These are phyloP conservation scores for Mitragyna speciosa DNA, from an alignment of 257 asterid species.

Conservation along the genomic window DNA sequence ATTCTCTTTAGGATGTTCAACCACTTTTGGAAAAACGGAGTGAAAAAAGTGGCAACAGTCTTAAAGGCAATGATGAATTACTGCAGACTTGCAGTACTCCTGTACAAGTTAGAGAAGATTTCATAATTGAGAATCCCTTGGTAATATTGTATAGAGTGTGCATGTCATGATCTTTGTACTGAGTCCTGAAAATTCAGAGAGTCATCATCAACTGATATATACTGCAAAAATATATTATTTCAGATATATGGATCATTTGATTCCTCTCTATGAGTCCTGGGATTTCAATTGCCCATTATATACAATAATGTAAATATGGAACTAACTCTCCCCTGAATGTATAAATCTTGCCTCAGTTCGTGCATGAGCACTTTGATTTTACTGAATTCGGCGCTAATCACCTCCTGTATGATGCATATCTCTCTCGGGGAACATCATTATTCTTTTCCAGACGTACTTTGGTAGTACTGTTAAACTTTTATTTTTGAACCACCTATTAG, in stretches of 20 bases:
- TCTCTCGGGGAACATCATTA: neutral
- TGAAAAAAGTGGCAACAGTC: slow-evolving; percentile 32
- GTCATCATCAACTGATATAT: slow-evolving; percentile 29
- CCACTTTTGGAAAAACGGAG: slow-evolving; percentile 13
- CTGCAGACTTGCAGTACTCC: no score
- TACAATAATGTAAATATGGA: neutral
- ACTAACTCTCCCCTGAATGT: neutral
- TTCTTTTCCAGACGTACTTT: neutral
- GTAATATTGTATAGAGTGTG: neutral
- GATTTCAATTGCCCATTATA: neutral
- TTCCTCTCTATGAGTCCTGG: neutral
- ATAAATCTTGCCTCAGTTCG: neutral
- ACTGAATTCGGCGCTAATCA: slow-evolving; percentile 9
- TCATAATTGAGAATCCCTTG: slow-evolving; percentile 21
- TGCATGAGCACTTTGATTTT: slow-evolving; percentile 32
- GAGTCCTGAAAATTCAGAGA: slow-evolving; percentile 26
- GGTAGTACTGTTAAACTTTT: neutral
- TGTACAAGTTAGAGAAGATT: slow-evolving; percentile 17
- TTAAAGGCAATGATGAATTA: slow-evolving; percentile 35
- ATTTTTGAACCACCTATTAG: neutral
- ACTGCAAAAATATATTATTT: slow-evolving; percentile 9
- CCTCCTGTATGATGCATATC: slow-evolving; percentile 5
- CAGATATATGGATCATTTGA: neutral
- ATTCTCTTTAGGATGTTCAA: slow-evolving; percentile 20
- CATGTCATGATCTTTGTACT: slow-evolving; percentile 29